Conservation (phyloP, 352 stramenopile genomes). For the Aphanomyces astaci region DNA sequence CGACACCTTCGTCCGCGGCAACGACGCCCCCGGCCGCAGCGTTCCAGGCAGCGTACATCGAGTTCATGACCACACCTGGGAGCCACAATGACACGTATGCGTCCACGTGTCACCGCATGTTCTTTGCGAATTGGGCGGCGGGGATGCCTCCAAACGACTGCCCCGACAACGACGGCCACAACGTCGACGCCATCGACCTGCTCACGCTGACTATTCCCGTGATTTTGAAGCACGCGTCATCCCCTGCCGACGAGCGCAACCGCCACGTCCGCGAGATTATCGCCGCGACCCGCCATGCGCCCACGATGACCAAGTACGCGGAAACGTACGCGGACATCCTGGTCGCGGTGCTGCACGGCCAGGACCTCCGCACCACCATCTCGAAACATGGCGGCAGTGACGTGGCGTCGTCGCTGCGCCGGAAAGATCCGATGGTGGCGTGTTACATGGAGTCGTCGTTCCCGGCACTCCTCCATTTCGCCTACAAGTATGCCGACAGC, state of each 20-base stretch:
- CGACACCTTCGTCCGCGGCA: constrained; percentile 25
- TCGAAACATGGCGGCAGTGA: constrained; percentile 3
- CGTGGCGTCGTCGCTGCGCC: neutral
- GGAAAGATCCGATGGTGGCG: constrained; percentile 41
- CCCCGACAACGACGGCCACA: constrained; percentile 75
- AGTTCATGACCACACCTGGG: constrained; percentile 66
- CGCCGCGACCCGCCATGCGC: constrained; percentile 10
- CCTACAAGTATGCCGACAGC: constrained; percentile 44
- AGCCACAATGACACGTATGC: constrained; percentile 79
- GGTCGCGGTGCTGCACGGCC: constrained; percentile 25
- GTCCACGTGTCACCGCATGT: constrained; percentile 75
- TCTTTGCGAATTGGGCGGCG: constrained; percentile 68
- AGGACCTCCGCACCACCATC: constrained; percentile 16
- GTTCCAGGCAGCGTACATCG: constrained; percentile 40
- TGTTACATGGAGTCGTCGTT: constrained; percentile 60
- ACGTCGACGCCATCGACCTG: constrained; percentile 71
- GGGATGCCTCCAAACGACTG: constrained; percentile 40
- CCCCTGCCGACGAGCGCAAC: neutral
- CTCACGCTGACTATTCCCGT: constrained; percentile 24
- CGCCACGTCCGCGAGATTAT: constrained; percentile 14
- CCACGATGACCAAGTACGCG: constrained; percentile 19
- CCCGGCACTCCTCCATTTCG: constrained; percentile 46
- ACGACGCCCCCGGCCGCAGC: constrained; percentile 10
- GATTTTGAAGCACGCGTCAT: neutral
- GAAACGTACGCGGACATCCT: constrained; percentile 39